phyloP scores from a whole-genome alignment of 2,329 filamentous ascomycete genomes.

The Chalaropsis thielavioides region DNA sequence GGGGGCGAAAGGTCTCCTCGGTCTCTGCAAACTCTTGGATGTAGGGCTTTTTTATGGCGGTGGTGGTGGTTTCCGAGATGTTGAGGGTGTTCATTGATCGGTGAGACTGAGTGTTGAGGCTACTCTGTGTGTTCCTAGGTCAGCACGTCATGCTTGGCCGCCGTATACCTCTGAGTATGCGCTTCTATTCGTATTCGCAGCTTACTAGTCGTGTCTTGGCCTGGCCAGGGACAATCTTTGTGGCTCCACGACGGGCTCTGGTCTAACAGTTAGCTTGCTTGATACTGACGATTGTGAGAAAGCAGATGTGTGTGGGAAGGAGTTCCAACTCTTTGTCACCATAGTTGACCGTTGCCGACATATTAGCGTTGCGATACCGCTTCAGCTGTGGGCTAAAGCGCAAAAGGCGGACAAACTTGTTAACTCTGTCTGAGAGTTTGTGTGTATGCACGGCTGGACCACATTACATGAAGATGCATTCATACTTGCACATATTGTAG shows the following conservation, averaged over 20 bases:
- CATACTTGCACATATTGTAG: not conserved
- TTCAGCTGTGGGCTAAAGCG: conserved; percentile 6
- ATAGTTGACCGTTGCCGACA: conserved; percentile 5
- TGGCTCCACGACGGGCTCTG: conserved; percentile 2
- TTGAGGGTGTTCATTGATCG: not conserved
- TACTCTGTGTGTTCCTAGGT: not conserved
- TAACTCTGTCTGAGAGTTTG: not conserved
- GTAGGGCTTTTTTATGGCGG: not conserved
- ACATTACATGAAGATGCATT: not conserved
- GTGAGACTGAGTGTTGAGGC: not conserved
- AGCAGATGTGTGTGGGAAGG: not conserved
- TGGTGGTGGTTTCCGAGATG: not conserved
- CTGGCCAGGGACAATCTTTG: conserved; percentile 2
- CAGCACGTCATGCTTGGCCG: not conserved
- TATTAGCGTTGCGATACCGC: conserved; percentile 6
- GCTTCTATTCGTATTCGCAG: not conserved
- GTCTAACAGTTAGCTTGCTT: not conserved
- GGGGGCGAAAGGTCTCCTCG: not conserved
- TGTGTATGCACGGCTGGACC: not conserved
- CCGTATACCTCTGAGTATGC: not conserved
- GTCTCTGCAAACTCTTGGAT: not conserved
- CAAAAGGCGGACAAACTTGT: not conserved
- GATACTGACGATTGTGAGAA: not conserved
- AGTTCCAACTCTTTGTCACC: conserved; percentile 6
- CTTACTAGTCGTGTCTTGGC: conserved; percentile 8